Conservation (phyloP, 352 stramenopile genomes). For the Globisporangium irregulare region DNA sequence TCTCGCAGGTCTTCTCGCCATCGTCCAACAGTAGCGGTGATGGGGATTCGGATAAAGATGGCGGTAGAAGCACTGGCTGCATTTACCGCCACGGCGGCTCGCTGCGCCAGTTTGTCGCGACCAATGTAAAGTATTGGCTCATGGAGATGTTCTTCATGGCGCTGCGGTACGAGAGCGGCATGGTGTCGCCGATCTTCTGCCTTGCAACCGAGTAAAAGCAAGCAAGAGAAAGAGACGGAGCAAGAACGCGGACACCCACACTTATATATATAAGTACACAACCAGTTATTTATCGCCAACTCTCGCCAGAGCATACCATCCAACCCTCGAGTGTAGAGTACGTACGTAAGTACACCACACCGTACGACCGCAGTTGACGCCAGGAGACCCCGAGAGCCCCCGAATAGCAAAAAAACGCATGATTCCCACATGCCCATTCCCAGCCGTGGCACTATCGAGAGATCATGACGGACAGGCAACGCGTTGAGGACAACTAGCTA, state of each 20-base stretch:
- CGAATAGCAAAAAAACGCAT: too few relatives aligned
- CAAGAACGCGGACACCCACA: too few relatives aligned
- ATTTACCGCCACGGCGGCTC: slow-evolving; percentile 52
- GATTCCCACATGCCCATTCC: too few relatives aligned
- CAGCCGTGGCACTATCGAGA: too few relatives aligned
- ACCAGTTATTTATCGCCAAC: background rate
- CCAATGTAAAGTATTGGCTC: slow-evolving; percentile 49
- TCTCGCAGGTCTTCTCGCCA: slow-evolving; percentile 45
- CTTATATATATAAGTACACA: background rate
- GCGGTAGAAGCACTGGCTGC: slow-evolving; percentile 25
- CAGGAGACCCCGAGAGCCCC: too few relatives aligned
- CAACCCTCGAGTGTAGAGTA: background rate
- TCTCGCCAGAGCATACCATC: background rate
- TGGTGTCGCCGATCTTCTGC: slow-evolving; percentile 47
- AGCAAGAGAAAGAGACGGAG: background rate
- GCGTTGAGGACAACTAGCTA: too few relatives aligned
- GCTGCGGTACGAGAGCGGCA: slow-evolving; percentile 51
- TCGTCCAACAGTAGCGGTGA: background rate
- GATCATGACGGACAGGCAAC: too few relatives aligned
- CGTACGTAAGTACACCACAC: too few relatives aligned
- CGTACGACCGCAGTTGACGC: too few relatives aligned
- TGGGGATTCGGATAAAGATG: background rate
- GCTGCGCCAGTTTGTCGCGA: slow-evolving; percentile 34
- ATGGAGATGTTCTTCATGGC: slow-evolving; percentile 65
- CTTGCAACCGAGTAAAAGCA: slow-evolving; percentile 19